Conservation (phyloP, 2,329 filamentous ascomycete genomes). For the Parasarocladium wereldwijsianum region DNA sequence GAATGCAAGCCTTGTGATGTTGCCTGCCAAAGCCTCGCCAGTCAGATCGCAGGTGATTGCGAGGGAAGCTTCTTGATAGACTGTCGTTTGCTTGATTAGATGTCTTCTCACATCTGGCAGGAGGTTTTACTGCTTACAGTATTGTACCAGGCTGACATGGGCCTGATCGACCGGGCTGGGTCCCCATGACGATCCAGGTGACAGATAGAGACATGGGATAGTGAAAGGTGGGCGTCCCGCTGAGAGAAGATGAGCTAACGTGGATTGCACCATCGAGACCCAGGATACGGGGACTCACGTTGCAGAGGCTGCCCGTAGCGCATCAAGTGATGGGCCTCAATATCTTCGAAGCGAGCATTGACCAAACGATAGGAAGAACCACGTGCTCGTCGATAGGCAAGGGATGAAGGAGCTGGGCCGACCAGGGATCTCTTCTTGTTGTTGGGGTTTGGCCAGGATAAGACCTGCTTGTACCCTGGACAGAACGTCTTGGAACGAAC, state of each 20-base stretch:
- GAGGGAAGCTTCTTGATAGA: not conserved
- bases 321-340: constrained; percentile 1
- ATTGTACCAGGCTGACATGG: constrained; percentile 1
- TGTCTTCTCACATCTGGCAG: too few relatives aligned
- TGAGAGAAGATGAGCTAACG: not conserved
- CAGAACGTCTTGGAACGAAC: not conserved
- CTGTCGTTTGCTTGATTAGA: not conserved
- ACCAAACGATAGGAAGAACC: not conserved
- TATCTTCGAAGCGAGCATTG: constrained; percentile 2
- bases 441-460: constrained; percentile 4
- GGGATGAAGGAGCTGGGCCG: not conserved
- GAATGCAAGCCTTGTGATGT: constrained; percentile 3
- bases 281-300: not conserved
- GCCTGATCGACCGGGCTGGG: not conserved
- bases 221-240: not conserved
- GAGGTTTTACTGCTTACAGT: too few relatives aligned
- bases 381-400: not conserved
- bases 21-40: not conserved
- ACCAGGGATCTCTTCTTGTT: constrained; percentile 1
- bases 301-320: not conserved
- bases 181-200: not conserved
- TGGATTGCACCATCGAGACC: not conserved
- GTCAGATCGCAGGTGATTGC: not conserved
- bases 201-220: not conserved
- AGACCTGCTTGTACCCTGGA: constrained; percentile 1